Base-by-base conservation (phyloP, 2,329 filamentous ascomycete genomes). In the Lachnellula subtilissima region DNA sequence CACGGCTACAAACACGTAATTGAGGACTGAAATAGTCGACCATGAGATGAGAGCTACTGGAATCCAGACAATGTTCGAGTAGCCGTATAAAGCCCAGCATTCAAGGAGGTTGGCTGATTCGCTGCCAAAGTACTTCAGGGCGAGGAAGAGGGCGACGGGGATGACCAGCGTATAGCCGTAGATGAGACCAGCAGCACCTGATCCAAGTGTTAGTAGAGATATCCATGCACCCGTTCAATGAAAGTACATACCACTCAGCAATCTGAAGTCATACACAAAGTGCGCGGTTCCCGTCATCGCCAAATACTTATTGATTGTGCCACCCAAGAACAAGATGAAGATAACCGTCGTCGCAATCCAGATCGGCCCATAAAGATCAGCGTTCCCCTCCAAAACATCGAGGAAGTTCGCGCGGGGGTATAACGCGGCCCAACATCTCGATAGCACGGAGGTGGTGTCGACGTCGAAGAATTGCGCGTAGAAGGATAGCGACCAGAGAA, bases 391-490 rank as follows among this genome's bases (percentile, higher is more conserved):
- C 28, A 99, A 82, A 37, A 97, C 91, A 70, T 99, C 94, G 61
- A 99, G 86, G 75, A 99, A 99, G 78, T 96, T 97, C 56, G 87
- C 87, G 61, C 91, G 86, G 47, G 94, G 94, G 73, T 88, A 96
- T 40, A 97, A 77, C n/a, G 93, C 87, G 1, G 91, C 88, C 73
- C 86, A 86, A 75, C 94, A 97, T 63, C 94, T 88, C 68, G 86
- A 81, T 54, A 97, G 76, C 19, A 99, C 92, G 52, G 94, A 89
- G 58, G 83, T 86, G 1, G 94, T 97, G 75, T 99, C 94, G 62
- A 99, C 93, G 70, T 99, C 94, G 76, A 99, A 99, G 83, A 94
- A 97, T 76, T 96, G 94, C 54, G 91, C 85, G 77, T 99, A 99
- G 79, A 96, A 99, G 56, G 85, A 85, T 60, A 97, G 79, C 47